phyloP scores from a whole-genome alignment of 2,329 filamentous ascomycete species.

The Trichoderma sp. region DNA sequence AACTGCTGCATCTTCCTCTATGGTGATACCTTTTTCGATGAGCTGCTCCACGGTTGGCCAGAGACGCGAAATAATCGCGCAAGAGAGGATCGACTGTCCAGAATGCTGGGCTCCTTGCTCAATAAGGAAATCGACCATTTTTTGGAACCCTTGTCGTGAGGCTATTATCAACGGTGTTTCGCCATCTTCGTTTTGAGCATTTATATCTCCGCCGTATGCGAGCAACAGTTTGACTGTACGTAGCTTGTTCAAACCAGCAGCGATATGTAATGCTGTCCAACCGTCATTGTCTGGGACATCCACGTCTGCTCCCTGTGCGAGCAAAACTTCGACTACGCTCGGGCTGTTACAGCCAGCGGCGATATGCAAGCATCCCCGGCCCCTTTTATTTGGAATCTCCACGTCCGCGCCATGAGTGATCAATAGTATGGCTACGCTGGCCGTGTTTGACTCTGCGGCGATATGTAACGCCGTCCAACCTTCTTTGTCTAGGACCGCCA shows the following conservation, averaged over 20 bases:
- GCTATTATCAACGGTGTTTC: neutral
- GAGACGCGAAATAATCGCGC: neutral
- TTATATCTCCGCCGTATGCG: neutral
- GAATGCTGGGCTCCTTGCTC: neutral
- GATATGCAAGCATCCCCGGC: no score
- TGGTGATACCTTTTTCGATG: neutral
- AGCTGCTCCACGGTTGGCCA: neutral
- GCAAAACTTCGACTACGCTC: neutral
- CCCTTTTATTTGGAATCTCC: no score
- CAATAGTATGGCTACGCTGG: no score
- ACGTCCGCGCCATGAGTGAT: no score
- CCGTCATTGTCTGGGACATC: neutral
- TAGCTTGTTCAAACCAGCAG: neutral
- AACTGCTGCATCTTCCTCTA: neutral
- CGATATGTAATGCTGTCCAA: neutral
- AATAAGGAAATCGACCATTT: neutral
- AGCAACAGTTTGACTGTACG: neutral
- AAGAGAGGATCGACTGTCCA: neutral
- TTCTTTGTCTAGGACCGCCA: neutral
- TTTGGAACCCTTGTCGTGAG: neutral
- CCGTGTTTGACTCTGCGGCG: no score
- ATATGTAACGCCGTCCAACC: neutral
- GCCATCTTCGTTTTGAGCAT: neutral
- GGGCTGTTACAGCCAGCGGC: no score
- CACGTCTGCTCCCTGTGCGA: neutral